Conservation (phyloP, 2,329 filamentous ascomycete genomes). For the Tolypocladium endophyticum region DNA sequence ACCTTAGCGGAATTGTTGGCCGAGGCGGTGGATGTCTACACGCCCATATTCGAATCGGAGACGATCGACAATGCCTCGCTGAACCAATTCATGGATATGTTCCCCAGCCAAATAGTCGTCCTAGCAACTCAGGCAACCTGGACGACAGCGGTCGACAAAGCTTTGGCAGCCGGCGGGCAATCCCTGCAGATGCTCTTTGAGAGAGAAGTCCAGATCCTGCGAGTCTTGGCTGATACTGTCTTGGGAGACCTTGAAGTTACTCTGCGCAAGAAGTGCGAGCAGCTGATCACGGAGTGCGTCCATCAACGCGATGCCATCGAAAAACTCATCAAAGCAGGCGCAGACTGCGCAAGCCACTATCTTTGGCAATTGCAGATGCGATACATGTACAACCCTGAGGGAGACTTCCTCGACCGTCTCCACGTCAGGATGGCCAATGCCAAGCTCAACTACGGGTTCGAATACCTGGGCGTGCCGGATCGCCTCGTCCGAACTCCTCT, state of each 20-base stretch:
- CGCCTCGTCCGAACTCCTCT: constrained; percentile 92
- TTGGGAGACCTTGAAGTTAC: constrained; percentile 81
- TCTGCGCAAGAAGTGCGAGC: constrained; percentile 91
- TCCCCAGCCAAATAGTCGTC: constrained; percentile 91
- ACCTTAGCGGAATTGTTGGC: constrained; percentile 84
- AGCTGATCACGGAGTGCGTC: constrained; percentile 96
- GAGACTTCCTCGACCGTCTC: constrained; percentile 72
- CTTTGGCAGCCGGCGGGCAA: constrained; percentile 61
- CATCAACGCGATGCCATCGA: constrained; percentile 92
- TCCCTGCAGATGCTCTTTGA: constrained; percentile 63
- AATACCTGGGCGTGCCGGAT: constrained; percentile 94
- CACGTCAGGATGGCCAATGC: constrained; percentile 96
- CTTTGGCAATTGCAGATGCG: constrained; percentile 96
- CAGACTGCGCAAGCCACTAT: constrained; percentile 68
- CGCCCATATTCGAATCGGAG: constrained; percentile 62
- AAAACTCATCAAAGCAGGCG: constrained; percentile 68
- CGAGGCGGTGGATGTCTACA: constrained; percentile 77
- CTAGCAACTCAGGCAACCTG: constrained; percentile 88
- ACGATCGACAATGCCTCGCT: constrained; percentile 61
- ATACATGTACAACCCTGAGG: constrained; percentile 76
- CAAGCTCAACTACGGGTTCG: constrained; percentile 89
- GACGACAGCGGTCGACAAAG: constrained; percentile 77
- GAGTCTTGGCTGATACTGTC: constrained; percentile 78
- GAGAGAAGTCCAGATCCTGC: constrained; percentile 73
- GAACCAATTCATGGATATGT: constrained; percentile 69